Evolutionary conservation across 1,284 basidiomycete genomes (phyloP), one percentile per base, ranked within the genome.

Genomic region (Cryptococcus sp.): DNA sequence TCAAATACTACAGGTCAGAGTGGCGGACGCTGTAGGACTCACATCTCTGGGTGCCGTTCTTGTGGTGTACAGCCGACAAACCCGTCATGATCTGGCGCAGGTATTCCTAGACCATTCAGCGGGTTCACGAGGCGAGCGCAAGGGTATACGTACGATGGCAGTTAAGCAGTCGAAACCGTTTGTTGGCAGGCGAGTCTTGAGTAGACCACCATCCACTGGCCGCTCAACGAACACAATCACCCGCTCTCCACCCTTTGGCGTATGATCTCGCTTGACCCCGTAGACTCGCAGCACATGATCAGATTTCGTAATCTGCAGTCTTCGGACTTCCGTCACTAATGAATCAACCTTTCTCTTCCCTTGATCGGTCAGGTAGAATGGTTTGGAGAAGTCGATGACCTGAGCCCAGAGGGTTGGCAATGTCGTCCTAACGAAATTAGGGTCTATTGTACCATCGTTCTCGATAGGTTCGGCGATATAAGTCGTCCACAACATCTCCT

Each of bases 381-480:
- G 53, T 1, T 54, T 55, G 0, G 68, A 60, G 45, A 76, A 76
- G 49, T 76, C 75, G 56, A 76, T 55, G 36, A 76, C 62, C 22
- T 70, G 64, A 2, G 75, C 66, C 5, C 59, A 53, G n/a, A 70
- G 49, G 1, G 56, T 60, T 1, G 70, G 70, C 9, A 61, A 55
- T 11, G 56, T 49, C 80, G 72, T 76, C 62, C 82, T 83, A 13
- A 77, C 75, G 18, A 77, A 66, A 10, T 64, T 60, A 58, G 81
- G 82, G 9, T 78, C 76, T 61, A 83, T 81, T 0, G 49, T 25
- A 16, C 48, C 22, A 28, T 50, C 49, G 4, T 39, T 39, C 16
- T n/a, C 18, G 11, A 25, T 40, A 36, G 70, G 72, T 50, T 76
- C 70, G 10, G 69, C 74, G 21, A 62, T 62, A 46, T 74, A 76